phyloP scores from a whole-genome alignment of 208 protist genomes.

The Trypanosomatidae sp. region DNA sequence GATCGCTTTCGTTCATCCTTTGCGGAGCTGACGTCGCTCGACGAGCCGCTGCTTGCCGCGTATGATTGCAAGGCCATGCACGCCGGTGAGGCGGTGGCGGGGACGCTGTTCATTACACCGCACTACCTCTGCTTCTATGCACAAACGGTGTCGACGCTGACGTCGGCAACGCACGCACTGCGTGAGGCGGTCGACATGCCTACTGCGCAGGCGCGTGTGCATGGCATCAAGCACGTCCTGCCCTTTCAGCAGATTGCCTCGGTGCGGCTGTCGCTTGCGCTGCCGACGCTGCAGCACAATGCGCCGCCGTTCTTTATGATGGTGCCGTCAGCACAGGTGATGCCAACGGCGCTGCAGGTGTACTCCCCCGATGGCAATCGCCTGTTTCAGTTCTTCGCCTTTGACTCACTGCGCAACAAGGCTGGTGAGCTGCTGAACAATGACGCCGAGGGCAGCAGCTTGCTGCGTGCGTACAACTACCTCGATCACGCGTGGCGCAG shows the following conservation, averaged over 20 bases:
- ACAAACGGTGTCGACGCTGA: slow-evolving; percentile 15
- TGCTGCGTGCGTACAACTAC: slow-evolving; percentile 73
- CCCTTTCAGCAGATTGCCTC: slow-evolving; percentile 38
- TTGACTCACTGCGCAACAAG: slow-evolving; percentile 30
- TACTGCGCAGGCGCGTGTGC: not conserved
- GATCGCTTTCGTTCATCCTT: slow-evolving; percentile 50
- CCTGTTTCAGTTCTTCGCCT: slow-evolving; percentile 67
- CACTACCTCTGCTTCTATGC: slow-evolving; percentile 56
- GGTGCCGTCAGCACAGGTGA: slow-evolving; percentile 37
- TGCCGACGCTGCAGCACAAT: slow-evolving; percentile 28
- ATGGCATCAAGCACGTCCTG: slow-evolving; percentile 36
- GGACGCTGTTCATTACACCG: slow-evolving; percentile 46
- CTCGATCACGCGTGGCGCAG: slow-evolving; percentile 78
- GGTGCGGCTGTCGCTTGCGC: slow-evolving; percentile 39
- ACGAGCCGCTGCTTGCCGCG: slow-evolving; percentile 50
- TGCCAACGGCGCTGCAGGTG: slow-evolving; percentile 55
- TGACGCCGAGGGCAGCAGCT: slow-evolving; percentile 24
- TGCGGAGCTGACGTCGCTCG: slow-evolving; percentile 21
- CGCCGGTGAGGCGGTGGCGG: slow-evolving; percentile 15
- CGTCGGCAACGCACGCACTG: slow-evolving; percentile 5
- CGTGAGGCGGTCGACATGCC: slow-evolving; percentile 8
- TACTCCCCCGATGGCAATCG: slow-evolving; percentile 28
- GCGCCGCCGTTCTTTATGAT: slow-evolving; percentile 58
- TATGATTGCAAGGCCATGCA: slow-evolving; percentile 58
- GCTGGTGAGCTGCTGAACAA: slow-evolving; percentile 25